Percentiles rank a stretch among this genome's conserved stretches.
Evolutionary conservation across 306 rosid genomes (phyloP).

Genomic region (Cucumis sativus): DNA sequence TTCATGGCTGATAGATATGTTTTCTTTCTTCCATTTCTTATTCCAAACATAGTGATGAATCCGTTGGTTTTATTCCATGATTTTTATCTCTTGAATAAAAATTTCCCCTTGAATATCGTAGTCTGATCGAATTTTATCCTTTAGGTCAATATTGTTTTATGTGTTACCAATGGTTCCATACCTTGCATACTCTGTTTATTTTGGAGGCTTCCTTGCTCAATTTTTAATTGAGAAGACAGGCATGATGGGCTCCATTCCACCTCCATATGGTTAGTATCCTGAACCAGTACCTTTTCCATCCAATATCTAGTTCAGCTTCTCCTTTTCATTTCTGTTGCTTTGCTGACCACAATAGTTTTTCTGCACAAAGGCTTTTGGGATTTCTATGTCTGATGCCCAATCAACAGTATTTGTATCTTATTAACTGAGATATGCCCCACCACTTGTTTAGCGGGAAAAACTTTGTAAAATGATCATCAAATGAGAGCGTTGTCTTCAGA

Average conservation of each 20-base stretch:
- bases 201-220: slow-evolving; percentile 79
- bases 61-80: background rate
- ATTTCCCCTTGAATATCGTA: background rate
- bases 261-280: slow-evolving; percentile 65
- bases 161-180: slow-evolving; percentile 70
- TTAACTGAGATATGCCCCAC: background rate
- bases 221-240: slow-evolving; percentile 94
- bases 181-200: slow-evolving; percentile 68
- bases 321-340: background rate
- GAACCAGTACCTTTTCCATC: background rate
- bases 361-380: background rate
- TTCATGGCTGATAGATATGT: background rate
- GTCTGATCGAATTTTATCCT: slow-evolving; percentile 13
- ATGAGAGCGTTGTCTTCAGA: background rate
- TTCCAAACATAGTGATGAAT: background rate
- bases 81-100: background rate
- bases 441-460: background rate
- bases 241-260: slow-evolving; percentile 96
- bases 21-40: background rate
- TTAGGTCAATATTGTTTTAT: slow-evolving; percentile 67
- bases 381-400: background rate
- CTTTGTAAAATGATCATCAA: background rate
- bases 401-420: background rate
- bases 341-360: background rate
- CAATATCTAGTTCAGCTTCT: background rate